A percentile compares a stretch with the other conserved stretches of the same genome.
Evolutionary conservation across 2,329 filamentous ascomycete species (phyloP).

Genomic region (Nemania bipapillata): DNA sequence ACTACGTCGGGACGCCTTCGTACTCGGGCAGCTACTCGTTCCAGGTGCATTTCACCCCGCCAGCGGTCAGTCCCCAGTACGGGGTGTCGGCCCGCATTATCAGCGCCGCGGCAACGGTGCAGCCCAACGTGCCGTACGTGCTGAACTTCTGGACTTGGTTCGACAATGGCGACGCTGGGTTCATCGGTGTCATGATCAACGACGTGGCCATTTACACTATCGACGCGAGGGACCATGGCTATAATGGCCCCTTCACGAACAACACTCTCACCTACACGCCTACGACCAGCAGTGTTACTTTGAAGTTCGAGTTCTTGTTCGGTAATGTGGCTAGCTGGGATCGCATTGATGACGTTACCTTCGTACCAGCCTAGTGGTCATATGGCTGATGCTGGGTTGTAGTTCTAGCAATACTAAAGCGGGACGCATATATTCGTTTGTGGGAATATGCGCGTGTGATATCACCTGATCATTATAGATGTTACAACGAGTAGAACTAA

Average conservation of each 20-base stretch:
- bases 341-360: constrained; percentile 22
- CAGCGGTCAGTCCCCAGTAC: constrained; percentile 21
- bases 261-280: constrained; percentile 28
- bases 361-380: constrained; percentile 4
- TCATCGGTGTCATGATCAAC: constrained; percentile 41
- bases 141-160: constrained; percentile 38
- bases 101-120: constrained; percentile 29
- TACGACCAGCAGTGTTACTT: constrained; percentile 9
- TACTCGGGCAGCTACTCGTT: constrained; percentile 34
- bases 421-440: too few relatives aligned
- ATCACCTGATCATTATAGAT: background rate
- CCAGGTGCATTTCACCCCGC: constrained; percentile 26
- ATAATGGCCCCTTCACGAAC: constrained; percentile 8
- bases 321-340: constrained; percentile 5
- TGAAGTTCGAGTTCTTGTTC: constrained; percentile 31
- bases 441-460: background rate
- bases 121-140: constrained; percentile 18
- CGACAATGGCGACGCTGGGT: constrained; percentile 30
- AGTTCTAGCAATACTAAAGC: background rate
- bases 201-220: constrained; percentile 21
- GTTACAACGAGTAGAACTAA: too few relatives aligned
- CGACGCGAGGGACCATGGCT: constrained; percentile 36
- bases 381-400: background rate
- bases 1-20: constrained; percentile 9
- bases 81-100: constrained; percentile 36